A percentile compares a stretch with the other conserved stretches of the same genome.
Conservation (phyloP, 495 filamentous ascomycete species). For the Hypomontagnella monticulosa region DNA sequence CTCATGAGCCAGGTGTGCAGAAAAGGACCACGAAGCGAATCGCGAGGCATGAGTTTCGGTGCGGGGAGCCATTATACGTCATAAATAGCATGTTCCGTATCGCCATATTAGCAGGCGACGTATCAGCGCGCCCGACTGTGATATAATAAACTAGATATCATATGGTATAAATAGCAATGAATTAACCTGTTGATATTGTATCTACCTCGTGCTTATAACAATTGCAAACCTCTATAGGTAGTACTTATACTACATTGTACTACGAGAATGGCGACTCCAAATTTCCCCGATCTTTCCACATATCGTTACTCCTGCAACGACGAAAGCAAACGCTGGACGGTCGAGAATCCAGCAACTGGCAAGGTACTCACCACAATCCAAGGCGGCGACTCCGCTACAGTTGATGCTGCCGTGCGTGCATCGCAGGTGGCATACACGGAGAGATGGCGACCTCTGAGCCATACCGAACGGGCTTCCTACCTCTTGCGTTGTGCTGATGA, state of each 20-base stretch:
- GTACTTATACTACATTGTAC: neutral
- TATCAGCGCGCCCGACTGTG: no score
- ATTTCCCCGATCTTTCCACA: slow-evolving; percentile 5
- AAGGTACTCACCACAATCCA: slow-evolving; percentile 22
- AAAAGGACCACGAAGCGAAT: no score
- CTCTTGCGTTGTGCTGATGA: slow-evolving; percentile 23
- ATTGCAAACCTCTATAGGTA: no score
- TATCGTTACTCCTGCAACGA: slow-evolving; percentile 19
- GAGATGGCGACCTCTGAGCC: slow-evolving; percentile 15
- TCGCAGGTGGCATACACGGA: slow-evolving; percentile 19
- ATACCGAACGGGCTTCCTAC: slow-evolving; percentile 11
- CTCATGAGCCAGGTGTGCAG: no score
- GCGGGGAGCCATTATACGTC: no score
- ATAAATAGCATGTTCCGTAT: no score
- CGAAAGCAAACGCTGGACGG: slow-evolving; percentile 10
- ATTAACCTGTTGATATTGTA: no score
- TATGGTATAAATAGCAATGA: no score
- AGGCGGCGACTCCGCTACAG: slow-evolving; percentile 8
- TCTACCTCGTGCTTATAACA: no score
- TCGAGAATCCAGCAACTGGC: slow-evolving; percentile 19
- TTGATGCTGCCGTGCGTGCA: slow-evolving; percentile 21
- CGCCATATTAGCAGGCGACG: no score
- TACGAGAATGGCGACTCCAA: slow-evolving; percentile 1
- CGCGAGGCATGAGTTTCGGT: no score
- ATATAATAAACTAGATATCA: no score